These are phyloP conservation scores for Aristolochia contorta DNA, from an alignment of 164 flowering plant species.

Conservation along the genomic window DNA sequence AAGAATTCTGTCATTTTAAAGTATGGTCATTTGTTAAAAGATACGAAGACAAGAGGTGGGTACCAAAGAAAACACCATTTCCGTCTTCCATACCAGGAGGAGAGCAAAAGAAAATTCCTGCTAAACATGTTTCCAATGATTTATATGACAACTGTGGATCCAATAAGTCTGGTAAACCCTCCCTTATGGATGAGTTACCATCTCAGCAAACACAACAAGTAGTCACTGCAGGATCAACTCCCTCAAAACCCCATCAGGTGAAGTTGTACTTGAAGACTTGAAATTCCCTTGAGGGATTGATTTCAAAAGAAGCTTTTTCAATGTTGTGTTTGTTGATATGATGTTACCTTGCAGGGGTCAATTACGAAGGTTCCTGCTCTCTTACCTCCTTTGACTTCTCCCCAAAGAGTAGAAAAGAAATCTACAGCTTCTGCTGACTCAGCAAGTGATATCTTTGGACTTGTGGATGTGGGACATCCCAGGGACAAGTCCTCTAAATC, in stretches of 20 bases:
- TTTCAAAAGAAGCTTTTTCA: not conserved
- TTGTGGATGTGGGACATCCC: conserved; percentile 24
- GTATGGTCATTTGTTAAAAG: conserved; percentile 12
- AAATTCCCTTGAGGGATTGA: not conserved
- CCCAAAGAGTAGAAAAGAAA: conserved; percentile 8
- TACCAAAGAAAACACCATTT: conserved; percentile 14
- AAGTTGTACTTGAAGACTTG: not conserved
- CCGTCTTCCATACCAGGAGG: conserved; percentile 13
- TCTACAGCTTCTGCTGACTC: conserved; percentile 17
- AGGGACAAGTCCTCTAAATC: conserved; percentile 10
- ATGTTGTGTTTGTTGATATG: not conserved
- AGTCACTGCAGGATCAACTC: conserved; percentile 1
- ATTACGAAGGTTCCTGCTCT: not conserved
- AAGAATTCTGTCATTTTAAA: not conserved
- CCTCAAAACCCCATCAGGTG: conserved; percentile 12
- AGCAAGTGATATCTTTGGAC: conserved; percentile 28
- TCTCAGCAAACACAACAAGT: not conserved
- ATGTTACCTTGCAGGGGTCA: not conserved
- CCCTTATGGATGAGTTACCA: conserved; percentile 5
- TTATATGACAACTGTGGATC: not conserved
- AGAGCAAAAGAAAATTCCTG: conserved; percentile 11
- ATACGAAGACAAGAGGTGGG: conserved; percentile 50
- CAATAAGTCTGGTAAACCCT: conserved; percentile 3
- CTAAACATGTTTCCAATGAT: conserved; percentile 8
- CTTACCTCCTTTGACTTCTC: conserved; percentile 8